phyloP scores from a whole-genome alignment of 2,329 filamentous ascomycete genomes.

The Fusarium kyushuense region DNA sequence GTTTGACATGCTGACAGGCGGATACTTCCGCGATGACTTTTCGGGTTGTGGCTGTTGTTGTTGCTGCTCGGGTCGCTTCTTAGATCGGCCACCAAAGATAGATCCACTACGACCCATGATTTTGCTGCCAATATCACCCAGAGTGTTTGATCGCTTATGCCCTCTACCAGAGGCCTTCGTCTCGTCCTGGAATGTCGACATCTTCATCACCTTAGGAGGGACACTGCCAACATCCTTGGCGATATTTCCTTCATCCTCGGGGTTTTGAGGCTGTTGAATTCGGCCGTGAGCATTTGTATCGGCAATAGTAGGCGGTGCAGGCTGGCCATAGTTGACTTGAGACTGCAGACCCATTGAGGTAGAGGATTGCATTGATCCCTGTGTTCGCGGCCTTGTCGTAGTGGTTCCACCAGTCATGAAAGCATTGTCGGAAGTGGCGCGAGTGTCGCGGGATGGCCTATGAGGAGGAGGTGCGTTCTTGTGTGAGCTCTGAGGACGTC shows the following conservation, averaged over 20 bases:
- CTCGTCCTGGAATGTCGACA: conserved; percentile 69
- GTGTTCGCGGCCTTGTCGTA: conserved; percentile 77
- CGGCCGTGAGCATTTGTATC: conserved; percentile 90
- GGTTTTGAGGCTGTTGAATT: conserved; percentile 78
- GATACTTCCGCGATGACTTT: conserved; percentile 76
- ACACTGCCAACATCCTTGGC: conserved; percentile 71
- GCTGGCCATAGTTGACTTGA: conserved; percentile 84
- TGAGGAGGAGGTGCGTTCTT: conserved; percentile 48
- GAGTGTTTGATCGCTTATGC: conserved; percentile 79
- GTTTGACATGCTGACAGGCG: conserved; percentile 90
- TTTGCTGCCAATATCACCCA: conserved; percentile 84
- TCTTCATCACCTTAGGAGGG: conserved; percentile 68
- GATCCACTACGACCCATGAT: conserved; percentile 87
- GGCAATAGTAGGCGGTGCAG: conserved; percentile 86
- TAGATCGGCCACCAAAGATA: conserved; percentile 75
- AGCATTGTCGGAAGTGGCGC: conserved; percentile 56
- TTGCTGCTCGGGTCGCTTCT: conserved; percentile 63
- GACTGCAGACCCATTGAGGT: conserved; percentile 72
- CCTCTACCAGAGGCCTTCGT: conserved; percentile 62
- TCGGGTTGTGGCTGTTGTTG: conserved; percentile 68
- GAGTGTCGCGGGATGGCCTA: conserved; percentile 51
- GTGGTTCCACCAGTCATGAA: conserved; percentile 59
- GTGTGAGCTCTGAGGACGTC: conserved; percentile 63
- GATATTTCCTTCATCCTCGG: conserved; percentile 75
- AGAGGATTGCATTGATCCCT: conserved; percentile 80